Evolutionary conservation across 2,329 filamentous ascomycete genomes (phyloP), one percentile per base, ranked within the genome.

Genomic region (Pleomassaria siparia): DNA sequence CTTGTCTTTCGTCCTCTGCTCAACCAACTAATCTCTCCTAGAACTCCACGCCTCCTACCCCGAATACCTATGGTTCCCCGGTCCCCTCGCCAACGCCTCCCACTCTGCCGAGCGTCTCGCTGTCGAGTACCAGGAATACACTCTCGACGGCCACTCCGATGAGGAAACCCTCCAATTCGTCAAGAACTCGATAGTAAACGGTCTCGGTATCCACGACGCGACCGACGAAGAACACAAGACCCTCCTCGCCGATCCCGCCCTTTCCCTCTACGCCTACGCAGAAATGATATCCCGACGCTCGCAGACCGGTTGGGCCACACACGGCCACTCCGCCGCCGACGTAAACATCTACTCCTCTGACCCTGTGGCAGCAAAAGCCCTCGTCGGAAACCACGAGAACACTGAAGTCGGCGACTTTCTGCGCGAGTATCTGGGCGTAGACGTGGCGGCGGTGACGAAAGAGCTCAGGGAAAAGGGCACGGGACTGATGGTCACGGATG

Each of bases 341-440:
- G 94, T 99, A 40, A 99, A 99, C 71, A 89, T 99, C 57, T 99
- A 97, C 74, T 87, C 88, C 43, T 91, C 88, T 0, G 85, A 88
- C 3, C 78, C 82, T 0, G 78, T 81, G 29, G 74, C 76, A 24
- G 82, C 85, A 0, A 79, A 81, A 35, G 76, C 80, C 12, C 77
- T 96, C 6, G 75, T 82, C 2, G 92, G 92, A 7, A 97, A 97
- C 69, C 86, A 95, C 45, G 94, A 99, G 76, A 99, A 99, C 67
- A 97, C 86, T 0, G 91, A 97, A 21, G 80, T 99, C 1, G 94
- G 94, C 26, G 76, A 81, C 36, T 99, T 96, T 69, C 73, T 99
- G 48, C 77, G 83, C 7, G 75, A 84, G 8, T 99, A 94, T 63
- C 80, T 99, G 0, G 81, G 82, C 40, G 82, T 97, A 1, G 86